Evolutionary conservation across 2,329 filamentous ascomycete species (phyloP), one percentile per base, ranked within the genome.

Genomic region (Fusarium sulawesiense): DNA sequence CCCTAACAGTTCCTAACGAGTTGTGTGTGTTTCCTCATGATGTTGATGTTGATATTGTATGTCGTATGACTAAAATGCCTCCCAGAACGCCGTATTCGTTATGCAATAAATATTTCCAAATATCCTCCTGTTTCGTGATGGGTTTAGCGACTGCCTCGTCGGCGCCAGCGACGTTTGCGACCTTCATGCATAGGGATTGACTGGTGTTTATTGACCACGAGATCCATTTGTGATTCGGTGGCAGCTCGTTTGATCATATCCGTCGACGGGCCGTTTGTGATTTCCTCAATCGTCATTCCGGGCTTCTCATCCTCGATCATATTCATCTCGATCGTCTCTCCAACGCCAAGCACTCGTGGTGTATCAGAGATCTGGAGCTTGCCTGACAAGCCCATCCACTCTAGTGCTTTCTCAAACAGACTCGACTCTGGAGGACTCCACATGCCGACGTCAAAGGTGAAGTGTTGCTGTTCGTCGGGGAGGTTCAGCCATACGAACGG

Each of bases 401-500:
- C 67, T 41, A 75, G 60, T 2, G 74, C 70, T 67, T 76, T 77
- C 9, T 76, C 70, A 55, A 70, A 73, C 60, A 77, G 76, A 2
- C 72, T 68, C 4, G 66, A 68, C 2, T 66, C 70, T 0, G 78
- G 78, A 4, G 78, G 78, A 18, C 70, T 60, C 73, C 76, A 80
- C 42, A 77, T 75, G 7, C 78, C 79, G 41, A 80, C 75, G 12
- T 77, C 78, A 29, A 74, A 70, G 14, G 76, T 71, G 30, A 78
- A 78, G 20, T 73, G 74, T 1, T 72, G 65, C 55, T 80, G 79
- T 1, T 79, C 76, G n/a, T 76, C 70, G 2, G 78, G 80, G 7
- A 81, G 64, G 32, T 80, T 80, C 1, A 81, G 66, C 78, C 78
- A 80, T 23, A 81, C 80, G 25, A 81, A 78, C 32, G 77, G 73